Percentiles rank a stretch among this genome's conserved stretches.
phyloP scores from a whole-genome alignment of 805 yeast species.

The Candida krabiensis region DNA sequence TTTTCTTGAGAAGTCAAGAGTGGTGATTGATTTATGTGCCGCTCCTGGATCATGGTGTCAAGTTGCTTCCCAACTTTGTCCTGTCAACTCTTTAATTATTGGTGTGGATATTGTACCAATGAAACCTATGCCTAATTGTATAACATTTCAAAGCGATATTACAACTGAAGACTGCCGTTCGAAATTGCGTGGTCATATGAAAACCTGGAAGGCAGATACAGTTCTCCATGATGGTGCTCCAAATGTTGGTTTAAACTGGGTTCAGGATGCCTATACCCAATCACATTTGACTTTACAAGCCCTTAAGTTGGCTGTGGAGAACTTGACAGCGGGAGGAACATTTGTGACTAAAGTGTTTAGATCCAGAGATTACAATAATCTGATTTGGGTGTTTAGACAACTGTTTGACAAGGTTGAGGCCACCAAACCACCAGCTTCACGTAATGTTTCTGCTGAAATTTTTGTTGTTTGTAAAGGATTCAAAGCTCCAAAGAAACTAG shows the following conservation, averaged over 20 bases:
- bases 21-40: conserved; percentile 96
- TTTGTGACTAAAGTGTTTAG: conserved; percentile 96
- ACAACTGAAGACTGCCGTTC: conserved; percentile 98
- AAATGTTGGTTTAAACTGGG: conserved; percentile 99
- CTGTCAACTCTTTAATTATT: conserved; percentile 86
- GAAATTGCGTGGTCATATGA: conserved; percentile 90
- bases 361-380: conserved; percentile 96
- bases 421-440: conserved; percentile 97
- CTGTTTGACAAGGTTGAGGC: conserved; percentile 96
- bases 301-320: conserved; percentile 89
- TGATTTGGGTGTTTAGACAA: conserved; percentile 97
- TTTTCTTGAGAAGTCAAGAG: conserved; percentile 90
- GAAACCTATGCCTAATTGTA: conserved; percentile 92
- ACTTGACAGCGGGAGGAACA: conserved; percentile 87
- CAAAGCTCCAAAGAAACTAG: conserved; percentile 94
- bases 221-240: conserved; percentile 99
- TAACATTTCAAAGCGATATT: conserved; percentile 93
- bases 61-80: conserved; percentile 92
- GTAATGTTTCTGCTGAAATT: conserved; percentile 98
- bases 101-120: conserved; percentile 99
- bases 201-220: conserved; percentile 98
- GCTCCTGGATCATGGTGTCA: conserved; percentile 99
- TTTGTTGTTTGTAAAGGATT: conserved; percentile 95
- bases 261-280: conserved; percentile 98
- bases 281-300: conserved; percentile 95